Evolutionary conservation across 805 yeast genomes (phyloP).

Genomic region (Yamadazyma phyllophila): DNA sequence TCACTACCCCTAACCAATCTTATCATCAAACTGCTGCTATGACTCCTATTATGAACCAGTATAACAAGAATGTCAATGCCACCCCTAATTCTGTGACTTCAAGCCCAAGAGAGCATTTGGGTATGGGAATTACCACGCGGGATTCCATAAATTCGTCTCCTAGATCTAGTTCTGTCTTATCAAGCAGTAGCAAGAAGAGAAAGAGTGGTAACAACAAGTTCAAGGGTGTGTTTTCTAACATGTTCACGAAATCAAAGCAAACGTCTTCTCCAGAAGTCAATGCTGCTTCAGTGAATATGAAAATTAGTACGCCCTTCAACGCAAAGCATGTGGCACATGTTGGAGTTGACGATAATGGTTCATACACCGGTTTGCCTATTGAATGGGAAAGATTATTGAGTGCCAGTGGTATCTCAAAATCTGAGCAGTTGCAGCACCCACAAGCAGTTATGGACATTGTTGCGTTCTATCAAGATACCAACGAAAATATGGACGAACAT

Average conservation of each 20-base stretch:
- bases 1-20: constrained; percentile 15
- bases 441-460: constrained; percentile 92
- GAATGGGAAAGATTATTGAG: constrained; percentile 86
- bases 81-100: constrained; percentile 13
- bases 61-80: constrained; percentile 10
- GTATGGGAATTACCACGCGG: constrained; percentile 16
- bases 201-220: constrained; percentile 46
- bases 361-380: constrained; percentile 86
- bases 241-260: constrained; percentile 39
- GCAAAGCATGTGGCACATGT: constrained; percentile 92
- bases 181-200: constrained; percentile 24
- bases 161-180: constrained; percentile 10
- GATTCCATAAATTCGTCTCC: constrained; percentile 18
- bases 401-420: constrained; percentile 83
- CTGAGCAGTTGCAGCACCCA: constrained; percentile 88
- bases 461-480: constrained; percentile 70
- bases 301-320: constrained; percentile 89
- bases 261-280: constrained; percentile 9
- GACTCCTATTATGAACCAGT: constrained; percentile 28
- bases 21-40: constrained; percentile 27
- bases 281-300: constrained; percentile 34
- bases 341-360: constrained; percentile 84
- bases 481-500: constrained; percentile 42
- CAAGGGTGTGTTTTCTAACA: constrained; percentile 56
- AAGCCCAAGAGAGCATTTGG: constrained; percentile 27